Conservation (phyloP, 1,284 basidiomycete species). For the Sanghuangporus weigelae region DNA sequence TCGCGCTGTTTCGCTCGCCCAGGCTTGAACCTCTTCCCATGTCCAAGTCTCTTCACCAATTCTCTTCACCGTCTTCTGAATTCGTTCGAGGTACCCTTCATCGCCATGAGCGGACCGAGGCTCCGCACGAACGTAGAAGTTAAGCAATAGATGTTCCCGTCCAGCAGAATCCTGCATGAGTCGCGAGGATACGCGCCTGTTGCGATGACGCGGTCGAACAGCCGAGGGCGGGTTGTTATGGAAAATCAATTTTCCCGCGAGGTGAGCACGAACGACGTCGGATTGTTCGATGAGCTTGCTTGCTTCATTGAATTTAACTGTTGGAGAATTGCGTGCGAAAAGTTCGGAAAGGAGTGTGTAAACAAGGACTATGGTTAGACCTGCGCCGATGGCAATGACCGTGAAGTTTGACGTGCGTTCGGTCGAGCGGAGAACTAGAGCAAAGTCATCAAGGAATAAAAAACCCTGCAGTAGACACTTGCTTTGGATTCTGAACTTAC, state of each 20-base stretch:
- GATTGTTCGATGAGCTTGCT: constrained; percentile 81
- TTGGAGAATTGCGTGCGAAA: constrained; percentile 90
- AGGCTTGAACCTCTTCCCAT: constrained; percentile 45
- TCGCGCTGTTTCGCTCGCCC: constrained; percentile 39
- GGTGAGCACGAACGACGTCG: constrained; percentile 57
- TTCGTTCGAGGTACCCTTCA: constrained; percentile 32
- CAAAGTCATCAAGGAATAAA: constrained; percentile 11
- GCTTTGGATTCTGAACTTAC: constrained; percentile 38
- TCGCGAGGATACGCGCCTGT: constrained; percentile 71
- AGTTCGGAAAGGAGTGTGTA: constrained; percentile 86
- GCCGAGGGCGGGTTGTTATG: constrained; percentile 73
- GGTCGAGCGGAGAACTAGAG: constrained; percentile 70
- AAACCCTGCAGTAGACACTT: constrained; percentile 6
- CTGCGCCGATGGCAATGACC: constrained; percentile 81
- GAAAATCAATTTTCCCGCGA: constrained; percentile 61
- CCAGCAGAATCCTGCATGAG: constrained; percentile 64
- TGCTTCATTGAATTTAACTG: constrained; percentile 82
- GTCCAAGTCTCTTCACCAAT: constrained; percentile 42
- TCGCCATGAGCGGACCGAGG: constrained; percentile 37
- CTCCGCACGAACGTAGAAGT: constrained; percentile 67
- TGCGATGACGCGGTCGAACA: constrained; percentile 69
- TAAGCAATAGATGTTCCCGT: constrained; percentile 74
- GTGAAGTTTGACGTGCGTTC: constrained; percentile 76
- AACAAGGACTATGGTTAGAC: constrained; percentile 73
- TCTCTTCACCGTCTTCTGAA: neutral